A percentile compares a stretch with the other conserved stretches of the same genome.
phyloP scores from a whole-genome alignment of 1,284 basidiomycete genomes.

The Ceraceosorus guamensis region DNA sequence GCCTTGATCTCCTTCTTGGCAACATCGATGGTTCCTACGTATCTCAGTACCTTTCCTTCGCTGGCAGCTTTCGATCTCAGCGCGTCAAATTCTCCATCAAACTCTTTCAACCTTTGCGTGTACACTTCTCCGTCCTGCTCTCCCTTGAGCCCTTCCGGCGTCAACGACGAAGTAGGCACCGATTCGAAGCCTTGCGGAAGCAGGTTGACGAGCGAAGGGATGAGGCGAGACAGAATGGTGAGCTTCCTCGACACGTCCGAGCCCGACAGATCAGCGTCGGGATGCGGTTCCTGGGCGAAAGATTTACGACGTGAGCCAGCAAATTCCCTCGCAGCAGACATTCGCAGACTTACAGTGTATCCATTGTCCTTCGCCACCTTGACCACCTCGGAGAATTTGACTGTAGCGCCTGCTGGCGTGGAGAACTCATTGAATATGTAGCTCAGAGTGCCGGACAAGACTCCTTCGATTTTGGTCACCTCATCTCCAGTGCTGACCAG shows the following conservation, averaged over 20 bases:
- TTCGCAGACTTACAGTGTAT: constrained; percentile 59
- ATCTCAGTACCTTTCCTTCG: constrained; percentile 76
- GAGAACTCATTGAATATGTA: constrained; percentile 97
- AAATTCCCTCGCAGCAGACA: neutral
- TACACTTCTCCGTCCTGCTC: constrained; percentile 60
- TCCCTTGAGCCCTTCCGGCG: constrained; percentile 66
- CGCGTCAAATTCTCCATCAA: constrained; percentile 71
- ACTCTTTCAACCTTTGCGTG: constrained; percentile 69
- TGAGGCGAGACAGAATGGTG: constrained; percentile 74
- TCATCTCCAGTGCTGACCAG: constrained; percentile 86
- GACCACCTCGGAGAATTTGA: constrained; percentile 79
- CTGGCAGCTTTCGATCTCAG: constrained; percentile 68
- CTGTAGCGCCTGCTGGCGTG: constrained; percentile 49
- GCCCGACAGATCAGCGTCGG: constrained; percentile 89
- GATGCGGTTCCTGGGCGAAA: constrained; percentile 75
- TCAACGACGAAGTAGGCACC: constrained; percentile 76
- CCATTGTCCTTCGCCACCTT: constrained; percentile 81
- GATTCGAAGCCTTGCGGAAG: constrained; percentile 67
- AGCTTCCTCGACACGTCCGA: constrained; percentile 95
- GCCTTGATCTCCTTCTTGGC: constrained; percentile 69
- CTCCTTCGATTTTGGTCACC: constrained; percentile 58
- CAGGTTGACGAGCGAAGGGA: constrained; percentile 29
- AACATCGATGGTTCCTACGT: constrained; percentile 89
- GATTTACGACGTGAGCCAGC: neutral
- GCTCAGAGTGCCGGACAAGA: constrained; percentile 89